Conservation (phyloP, 805 yeast genomes). For the Candida nitratophila region DNA sequence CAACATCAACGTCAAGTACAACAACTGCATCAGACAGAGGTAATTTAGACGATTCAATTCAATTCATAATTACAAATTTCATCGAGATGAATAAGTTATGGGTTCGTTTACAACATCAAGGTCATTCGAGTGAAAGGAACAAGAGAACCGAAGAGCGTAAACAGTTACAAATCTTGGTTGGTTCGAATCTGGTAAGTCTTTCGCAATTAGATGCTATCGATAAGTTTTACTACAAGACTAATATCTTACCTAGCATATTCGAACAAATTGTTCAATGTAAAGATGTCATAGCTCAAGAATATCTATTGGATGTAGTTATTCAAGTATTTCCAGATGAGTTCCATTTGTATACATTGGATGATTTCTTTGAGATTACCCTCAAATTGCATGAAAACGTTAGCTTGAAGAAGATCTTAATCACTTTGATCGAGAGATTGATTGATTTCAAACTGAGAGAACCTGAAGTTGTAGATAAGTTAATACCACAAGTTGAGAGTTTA, state of each 20-base stretch:
- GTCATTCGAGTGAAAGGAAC: conserved; percentile 75
- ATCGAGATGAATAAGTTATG: conserved; percentile 97
- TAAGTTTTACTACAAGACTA: conserved; percentile 34
- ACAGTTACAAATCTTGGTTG: conserved; percentile 86
- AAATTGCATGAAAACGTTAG: conserved; percentile 66
- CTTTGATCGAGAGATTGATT: conserved; percentile 67
- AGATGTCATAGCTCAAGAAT: conserved; percentile 89
- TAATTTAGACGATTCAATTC: conserved; percentile 58
- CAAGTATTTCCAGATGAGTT: conserved; percentile 94
- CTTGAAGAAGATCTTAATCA: conserved; percentile 55
- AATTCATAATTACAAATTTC: conserved; percentile 78
- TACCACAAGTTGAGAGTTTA: not conserved
- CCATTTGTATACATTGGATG: conserved; percentile 68
- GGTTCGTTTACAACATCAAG: conserved; percentile 96
- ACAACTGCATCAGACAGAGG: conserved; percentile 13
- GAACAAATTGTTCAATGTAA: conserved; percentile 91
- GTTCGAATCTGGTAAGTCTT: conserved; percentile 83
- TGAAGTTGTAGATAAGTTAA: conserved; percentile 11
- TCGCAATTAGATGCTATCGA: conserved; percentile 80
- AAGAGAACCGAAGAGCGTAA: conserved; percentile 73
- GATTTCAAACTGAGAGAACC: conserved; percentile 39
- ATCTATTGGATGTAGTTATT: conserved; percentile 81
- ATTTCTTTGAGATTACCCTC: conserved; percentile 57
- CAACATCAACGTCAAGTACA: conserved; percentile 23
- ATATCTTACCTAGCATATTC: conserved; percentile 69